Base-by-base conservation (phyloP, 1,139 yeast species). In the Sugiyamaella pinicola region DNA sequence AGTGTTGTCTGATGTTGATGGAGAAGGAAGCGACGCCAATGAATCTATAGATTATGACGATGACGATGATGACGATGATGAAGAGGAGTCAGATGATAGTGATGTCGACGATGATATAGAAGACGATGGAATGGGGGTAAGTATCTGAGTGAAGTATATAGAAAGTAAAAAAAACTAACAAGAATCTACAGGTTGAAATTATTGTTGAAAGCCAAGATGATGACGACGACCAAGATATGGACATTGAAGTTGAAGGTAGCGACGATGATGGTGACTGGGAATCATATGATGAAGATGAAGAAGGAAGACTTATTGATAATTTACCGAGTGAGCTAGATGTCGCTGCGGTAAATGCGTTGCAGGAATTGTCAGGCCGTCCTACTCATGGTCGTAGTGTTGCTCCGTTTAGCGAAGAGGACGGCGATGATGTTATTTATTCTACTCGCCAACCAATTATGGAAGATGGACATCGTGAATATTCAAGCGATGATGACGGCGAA, bases 1-100 rank as follows among this genome's bases (percentile, higher is more conserved):
- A 29, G 69, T 61, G 2, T 59, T 58, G 19, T 74, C 69, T 10
- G 74, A 70, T 38, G 74, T 66, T 19, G 70, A 65, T 29, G 68
- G 61, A 29, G 61, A 56, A 18, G 75, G 69, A 22, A 47, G 54
- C 33, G 65, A 59, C n/a, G 62, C 51, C 10, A 60, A 55, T 44
- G 55, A 55, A 5, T 53, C 49, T 22, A 49, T 51, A n/a, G 58
- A 49, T 12, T 49, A 33, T 21, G 57, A 50, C 22, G 55, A 56
- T 13, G 58, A 52, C 15, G 59, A 53, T 49, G 82, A 77, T 44
- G 55, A 56, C 19, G 58, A 51, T 19, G 59, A 53, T 49, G 82
- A 76, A 45, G 53, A 57, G 49, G 61, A 51, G 48, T 61, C 47
- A 48, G 62, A 71, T 38, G 75, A 76, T 53, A 43, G 47, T 33